A percentile compares a stretch with the other conserved stretches of the same genome.
These are phyloP conservation scores for Plenodomus biglobosus DNA, from an alignment of 2,329 filamentous ascomycete genomes.

Conservation along the genomic window DNA sequence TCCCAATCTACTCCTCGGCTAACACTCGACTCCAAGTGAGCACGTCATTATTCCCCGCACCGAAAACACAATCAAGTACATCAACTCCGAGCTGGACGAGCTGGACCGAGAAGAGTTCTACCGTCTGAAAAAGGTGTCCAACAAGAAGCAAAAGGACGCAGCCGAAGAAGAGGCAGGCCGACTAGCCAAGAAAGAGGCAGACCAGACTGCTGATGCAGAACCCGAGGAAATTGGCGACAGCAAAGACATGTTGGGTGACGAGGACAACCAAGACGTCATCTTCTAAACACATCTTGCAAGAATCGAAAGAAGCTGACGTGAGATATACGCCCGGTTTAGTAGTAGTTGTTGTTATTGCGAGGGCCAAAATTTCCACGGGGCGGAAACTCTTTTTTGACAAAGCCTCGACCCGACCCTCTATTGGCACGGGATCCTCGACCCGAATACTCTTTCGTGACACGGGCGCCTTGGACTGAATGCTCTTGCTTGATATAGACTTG, in stretches of 20 bases:
- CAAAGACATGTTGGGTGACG: slow-evolving; percentile 70
- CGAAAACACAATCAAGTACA: slow-evolving; percentile 99
- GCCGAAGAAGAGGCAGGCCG: slow-evolving; percentile 43
- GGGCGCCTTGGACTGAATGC: too few species aligned
- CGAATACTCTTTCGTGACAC: too few species aligned
- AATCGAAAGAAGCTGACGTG: neutral
- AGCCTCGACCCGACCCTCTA: too few species aligned
- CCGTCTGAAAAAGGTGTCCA: slow-evolving; percentile 88
- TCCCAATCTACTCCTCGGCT: slow-evolving; percentile 10
- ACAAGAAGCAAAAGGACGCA: slow-evolving; percentile 62
- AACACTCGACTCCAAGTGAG: slow-evolving; percentile 59
- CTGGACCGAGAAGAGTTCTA: slow-evolving; percentile 98
- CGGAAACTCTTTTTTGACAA: slow-evolving; percentile 2
- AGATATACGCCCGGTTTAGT: neutral
- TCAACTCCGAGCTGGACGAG: slow-evolving; percentile 97
- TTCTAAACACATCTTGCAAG: slow-evolving; percentile 55
- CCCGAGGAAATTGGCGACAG: slow-evolving; percentile 47
- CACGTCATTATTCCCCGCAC: slow-evolving; percentile 97
- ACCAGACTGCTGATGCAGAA: slow-evolving; percentile 4
- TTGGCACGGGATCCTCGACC: too few species aligned
- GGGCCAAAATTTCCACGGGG: neutral
- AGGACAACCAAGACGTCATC: slow-evolving; percentile 83
- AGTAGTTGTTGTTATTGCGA: neutral
- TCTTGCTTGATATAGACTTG: too few species aligned
- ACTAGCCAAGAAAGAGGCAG: slow-evolving; percentile 47